Evolutionary conservation across 805 yeast species (phyloP), one percentile per base, ranked within the genome.

Genomic region (Yamadazyma laniorum): DNA sequence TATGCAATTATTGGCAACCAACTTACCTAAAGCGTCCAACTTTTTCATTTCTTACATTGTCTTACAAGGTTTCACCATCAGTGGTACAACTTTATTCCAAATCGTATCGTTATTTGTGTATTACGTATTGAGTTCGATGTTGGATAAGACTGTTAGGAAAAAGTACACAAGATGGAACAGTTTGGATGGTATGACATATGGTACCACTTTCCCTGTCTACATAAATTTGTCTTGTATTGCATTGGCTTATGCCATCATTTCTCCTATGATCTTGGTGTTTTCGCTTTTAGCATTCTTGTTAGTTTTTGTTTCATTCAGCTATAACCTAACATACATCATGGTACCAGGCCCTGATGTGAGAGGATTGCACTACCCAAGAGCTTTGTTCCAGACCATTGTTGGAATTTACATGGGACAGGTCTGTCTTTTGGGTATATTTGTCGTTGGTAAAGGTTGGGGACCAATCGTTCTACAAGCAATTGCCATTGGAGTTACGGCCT

Each of bases 381-480:
- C 97, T 2, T 61, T 91, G 36, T 85, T 80, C 68, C 97, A 91
- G 65, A 82, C 95, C 1, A 74, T 91, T 57, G 81, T 82, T 26
- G 99, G 99, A 41, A 60, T 93, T 30, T 91, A 91, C 59, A 59
- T 91, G 31, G 95, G 95, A 27, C 90, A 91, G 62, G 63, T 89
- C 16, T 87, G 96, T 68, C 52, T 93, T 46, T 58, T 93, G 37
- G 97, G 96, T 39, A 61, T 93, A 39, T 90, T 88, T 57, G 85
- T 79, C 13, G 95, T 91, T 39, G 89, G 95, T 44, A 87, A 87
- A 70, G 84, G 95, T 29, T 91, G 96, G 96, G 98, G 96, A 31
- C 95, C 96, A 25, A 73, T 89, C 47, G 85, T 82, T 3, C 63
- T 91, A 37, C 86, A 85, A 58, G 80, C 79, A 1, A 70, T 90